Evolutionary conservation across 306 rosid species (phyloP), one percentile per base, ranked within the genome.

Genomic region (Fragaria vesca): DNA sequence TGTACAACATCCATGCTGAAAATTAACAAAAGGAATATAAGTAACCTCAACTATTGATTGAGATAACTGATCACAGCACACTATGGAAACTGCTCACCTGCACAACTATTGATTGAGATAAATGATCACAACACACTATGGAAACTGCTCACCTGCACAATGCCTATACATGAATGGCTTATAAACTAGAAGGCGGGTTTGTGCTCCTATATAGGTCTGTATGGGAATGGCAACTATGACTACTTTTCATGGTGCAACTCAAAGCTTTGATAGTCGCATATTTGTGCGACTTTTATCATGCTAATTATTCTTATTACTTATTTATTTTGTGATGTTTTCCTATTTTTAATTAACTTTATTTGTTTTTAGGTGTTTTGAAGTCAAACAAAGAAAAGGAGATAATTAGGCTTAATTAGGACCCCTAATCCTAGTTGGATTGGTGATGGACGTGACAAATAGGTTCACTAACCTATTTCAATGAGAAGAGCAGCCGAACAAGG

Each of bases 131-230:
- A 20, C 65, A 46, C 17, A 34, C 15, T 15, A 21, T 20, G 67
- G 12, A 66, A 66, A 18, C 15, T 69, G 52, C 79, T 89, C 67
- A 89, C 87, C 91, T 80, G 91, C 80, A 85, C 72, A 84, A 86
- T 68, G 72, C 54, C 84, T 78, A 68, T 28, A 57, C 36, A 79
- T 76, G 81, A 72, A 79, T 54, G 36, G 47, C 12, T 71, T 60
- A 75, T 4, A 38, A 38, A 38, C 42, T 38, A 38, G 78, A 65
- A 43, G 36, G 71, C 36, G 73, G 67, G 50, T 61, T 36, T 70
- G 45, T 30, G 74, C 69, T 42, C 18, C 70, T 61, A 47, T 65
- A 38, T 78, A 73, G 17, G 57, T 57, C 16, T 60, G 68, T 40
- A 40, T 12, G 66, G 68, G 26, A 45, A 45, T 40, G 47, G 69